Conservation (phyloP, 352 stramenopile species). For the Globisporangium paroecandrum region DNA sequence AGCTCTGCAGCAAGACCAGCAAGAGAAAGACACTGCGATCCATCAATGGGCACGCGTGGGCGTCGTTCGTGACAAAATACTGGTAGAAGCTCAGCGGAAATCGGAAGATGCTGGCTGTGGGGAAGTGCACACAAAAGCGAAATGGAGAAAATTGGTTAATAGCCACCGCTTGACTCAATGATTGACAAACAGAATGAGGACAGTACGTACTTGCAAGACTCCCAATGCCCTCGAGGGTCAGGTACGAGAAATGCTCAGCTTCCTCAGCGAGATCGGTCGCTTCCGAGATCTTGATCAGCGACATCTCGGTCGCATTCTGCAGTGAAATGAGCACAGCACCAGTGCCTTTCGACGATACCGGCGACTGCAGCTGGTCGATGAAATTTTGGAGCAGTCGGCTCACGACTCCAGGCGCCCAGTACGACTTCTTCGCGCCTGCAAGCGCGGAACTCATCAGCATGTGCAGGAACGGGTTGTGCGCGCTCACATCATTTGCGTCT, state of each 20-base stretch:
- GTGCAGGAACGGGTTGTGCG: constrained; percentile 65
- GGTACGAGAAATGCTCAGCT: constrained; percentile 59
- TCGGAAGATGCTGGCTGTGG: constrained; percentile 54
- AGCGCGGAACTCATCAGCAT: constrained; percentile 47
- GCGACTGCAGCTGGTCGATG: constrained; percentile 47
- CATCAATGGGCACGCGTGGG: constrained; percentile 48
- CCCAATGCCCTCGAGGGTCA: constrained; percentile 65
- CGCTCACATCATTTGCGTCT: constrained; percentile 32
- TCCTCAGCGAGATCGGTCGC: constrained; percentile 39
- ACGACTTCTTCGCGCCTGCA: constrained; percentile 35
- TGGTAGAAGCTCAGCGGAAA: constrained; percentile 60
- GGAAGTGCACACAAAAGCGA: neutral
- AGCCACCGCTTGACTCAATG: neutral
- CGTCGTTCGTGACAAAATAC: constrained; percentile 63
- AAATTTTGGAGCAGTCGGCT: constrained; percentile 58
- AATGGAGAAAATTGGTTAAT: neutral
- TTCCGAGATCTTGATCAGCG: constrained; percentile 61
- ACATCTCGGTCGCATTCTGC: constrained; percentile 47
- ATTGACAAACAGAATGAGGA: neutral
- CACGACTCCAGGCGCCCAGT: constrained; percentile 51
- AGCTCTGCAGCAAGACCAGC: constrained; percentile 68
- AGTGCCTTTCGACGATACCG: constrained; percentile 25
- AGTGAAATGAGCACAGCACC: constrained; percentile 35
- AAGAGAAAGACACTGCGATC: constrained; percentile 69
- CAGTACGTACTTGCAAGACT: constrained; percentile 50